These are phyloP conservation scores for Albatrellus ellisii DNA, from an alignment of 768 basidiomycete genomes.

Conservation along the genomic window DNA sequence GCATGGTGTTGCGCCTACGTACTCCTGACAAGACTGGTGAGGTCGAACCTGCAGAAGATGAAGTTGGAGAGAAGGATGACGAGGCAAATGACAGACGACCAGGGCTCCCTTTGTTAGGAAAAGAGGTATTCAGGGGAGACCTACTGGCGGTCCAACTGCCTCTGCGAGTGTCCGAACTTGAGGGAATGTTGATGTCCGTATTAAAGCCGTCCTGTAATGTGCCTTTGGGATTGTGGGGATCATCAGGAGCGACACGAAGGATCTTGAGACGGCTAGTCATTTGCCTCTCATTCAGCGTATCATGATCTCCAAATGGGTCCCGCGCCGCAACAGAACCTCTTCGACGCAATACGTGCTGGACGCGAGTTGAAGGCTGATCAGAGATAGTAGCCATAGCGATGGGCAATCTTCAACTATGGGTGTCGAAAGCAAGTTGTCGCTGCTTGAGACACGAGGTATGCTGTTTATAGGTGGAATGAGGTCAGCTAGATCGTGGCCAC, in stretches of 20 bases:
- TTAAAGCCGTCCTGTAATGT: neutral
- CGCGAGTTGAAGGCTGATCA: neutral
- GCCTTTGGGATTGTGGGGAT: neutral
- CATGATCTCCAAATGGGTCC: conserved; percentile 11
- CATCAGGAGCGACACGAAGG: conserved; percentile 9
- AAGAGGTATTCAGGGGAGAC: neutral
- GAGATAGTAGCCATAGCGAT: neutral
- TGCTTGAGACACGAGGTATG: too few species aligned
- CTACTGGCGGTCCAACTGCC: conserved; percentile 1
- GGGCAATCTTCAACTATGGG: too few species aligned
- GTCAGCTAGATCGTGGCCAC: too few species aligned
- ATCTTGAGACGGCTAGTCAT: conserved; percentile 11
- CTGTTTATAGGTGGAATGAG: too few species aligned
- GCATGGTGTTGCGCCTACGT: conserved; percentile 5
- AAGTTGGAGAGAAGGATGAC: conserved; percentile 7
- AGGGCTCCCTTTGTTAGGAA: neutral
- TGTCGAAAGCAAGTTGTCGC: too few species aligned
- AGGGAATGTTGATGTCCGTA: neutral
- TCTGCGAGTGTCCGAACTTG: neutral
- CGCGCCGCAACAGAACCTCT: conserved; percentile 9
- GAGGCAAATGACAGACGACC: conserved; percentile 13
- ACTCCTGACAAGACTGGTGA: conserved; percentile 5
- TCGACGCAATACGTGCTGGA: neutral
- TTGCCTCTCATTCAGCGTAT: conserved; percentile 6
- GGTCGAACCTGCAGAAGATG: neutral